phyloP scores from a whole-genome alignment of 345 rosid species.

The Hibiscus syriacus region DNA sequence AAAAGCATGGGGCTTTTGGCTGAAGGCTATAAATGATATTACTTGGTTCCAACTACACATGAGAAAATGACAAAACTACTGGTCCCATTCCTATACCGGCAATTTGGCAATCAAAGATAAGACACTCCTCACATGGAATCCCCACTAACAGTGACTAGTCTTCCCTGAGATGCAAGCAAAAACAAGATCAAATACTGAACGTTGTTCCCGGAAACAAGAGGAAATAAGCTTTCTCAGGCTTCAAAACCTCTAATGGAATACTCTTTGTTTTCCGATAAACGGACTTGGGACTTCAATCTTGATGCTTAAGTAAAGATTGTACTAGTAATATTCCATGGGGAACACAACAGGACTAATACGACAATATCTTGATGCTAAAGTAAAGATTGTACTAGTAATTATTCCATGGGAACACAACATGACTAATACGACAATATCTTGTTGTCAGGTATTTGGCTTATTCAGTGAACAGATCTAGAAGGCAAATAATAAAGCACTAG shows the following conservation, averaged over 20 bases:
- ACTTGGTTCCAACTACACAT: background rate
- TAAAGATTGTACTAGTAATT: no score
- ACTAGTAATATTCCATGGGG: background rate
- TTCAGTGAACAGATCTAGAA: constrained; percentile 9
- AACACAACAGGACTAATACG: background rate
- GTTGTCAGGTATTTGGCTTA: background rate
- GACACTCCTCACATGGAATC: background rate
- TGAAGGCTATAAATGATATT: background rate
- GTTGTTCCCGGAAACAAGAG: background rate
- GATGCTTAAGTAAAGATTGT: background rate
- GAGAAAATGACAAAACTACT: constrained; percentile 2
- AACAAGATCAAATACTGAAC: background rate
- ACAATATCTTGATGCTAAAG: no score
- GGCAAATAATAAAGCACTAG: background rate
- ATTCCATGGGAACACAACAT: no score
- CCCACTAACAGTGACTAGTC: background rate
- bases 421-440: constrained; percentile 7
- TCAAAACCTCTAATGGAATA: background rate
- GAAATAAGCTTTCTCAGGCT: background rate
- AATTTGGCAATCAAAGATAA: background rate
- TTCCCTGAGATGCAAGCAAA: background rate
- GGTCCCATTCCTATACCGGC: constrained; percentile 1
- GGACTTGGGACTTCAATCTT: background rate
- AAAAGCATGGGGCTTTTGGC: background rate
- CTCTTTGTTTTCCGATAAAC: background rate